These are phyloP conservation scores for Lactifluus volemus DNA, from an alignment of 768 basidiomycete species.

Conservation along the genomic window DNA sequence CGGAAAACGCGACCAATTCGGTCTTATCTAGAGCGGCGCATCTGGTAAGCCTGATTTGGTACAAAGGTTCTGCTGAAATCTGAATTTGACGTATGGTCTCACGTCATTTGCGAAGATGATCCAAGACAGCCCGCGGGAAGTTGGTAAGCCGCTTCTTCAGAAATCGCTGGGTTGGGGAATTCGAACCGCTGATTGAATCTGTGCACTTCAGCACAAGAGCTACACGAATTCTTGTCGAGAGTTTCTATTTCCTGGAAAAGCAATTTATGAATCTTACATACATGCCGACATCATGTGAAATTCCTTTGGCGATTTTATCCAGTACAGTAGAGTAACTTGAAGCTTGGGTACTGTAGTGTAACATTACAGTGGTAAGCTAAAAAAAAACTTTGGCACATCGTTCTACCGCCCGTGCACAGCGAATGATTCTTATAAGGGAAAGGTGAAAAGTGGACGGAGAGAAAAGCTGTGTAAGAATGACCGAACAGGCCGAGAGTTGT, in stretches of 20 bases:
- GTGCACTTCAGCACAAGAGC: constrained; percentile 5
- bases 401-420: too few relatives aligned
- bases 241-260: not conserved
- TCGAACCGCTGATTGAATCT: not conserved
- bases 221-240: constrained; percentile 14
- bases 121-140: constrained; percentile 17
- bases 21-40: constrained; percentile 27
- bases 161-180: not conserved
- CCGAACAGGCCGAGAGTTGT: not conserved
- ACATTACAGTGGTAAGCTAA: too few relatives aligned
- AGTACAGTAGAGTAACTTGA: too few relatives aligned
- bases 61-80: not conserved
- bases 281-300: not conserved
- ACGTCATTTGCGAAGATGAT: constrained; percentile 1
- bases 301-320: not conserved
- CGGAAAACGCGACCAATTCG: constrained; percentile 29
- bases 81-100: not conserved
- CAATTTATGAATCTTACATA: not conserved
- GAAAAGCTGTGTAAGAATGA: not conserved
- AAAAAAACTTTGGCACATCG: too few relatives aligned
- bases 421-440: too few relatives aligned
- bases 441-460: not conserved
- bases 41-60: constrained; percentile 19
- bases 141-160: constrained; percentile 11
- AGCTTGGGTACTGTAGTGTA: too few relatives aligned